A percentile compares a stretch with the other conserved stretches of the same genome.
These are phyloP conservation scores for Penicillium sp. DNA, from an alignment of 2,329 filamentous ascomycete species.

Conservation along the genomic window DNA sequence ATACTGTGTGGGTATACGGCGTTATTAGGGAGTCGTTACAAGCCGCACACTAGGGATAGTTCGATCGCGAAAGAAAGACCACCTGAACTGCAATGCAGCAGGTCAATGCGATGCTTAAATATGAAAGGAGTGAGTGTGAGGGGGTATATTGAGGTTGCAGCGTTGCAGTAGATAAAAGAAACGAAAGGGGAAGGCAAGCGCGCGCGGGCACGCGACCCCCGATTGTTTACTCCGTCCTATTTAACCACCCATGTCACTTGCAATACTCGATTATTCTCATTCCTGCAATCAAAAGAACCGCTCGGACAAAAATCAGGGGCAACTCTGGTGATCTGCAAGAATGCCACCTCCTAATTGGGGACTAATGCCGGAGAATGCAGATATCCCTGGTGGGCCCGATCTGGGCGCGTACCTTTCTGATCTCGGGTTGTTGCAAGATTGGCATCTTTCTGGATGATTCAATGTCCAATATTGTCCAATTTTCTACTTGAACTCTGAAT, in stretches of 20 bases:
- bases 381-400: neutral
- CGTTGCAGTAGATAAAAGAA: slow-evolving; percentile 8
- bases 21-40: slow-evolving; percentile 1
- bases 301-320: slow-evolving; percentile 4
- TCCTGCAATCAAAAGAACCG: neutral
- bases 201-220: slow-evolving; percentile 3
- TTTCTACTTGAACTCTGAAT: neutral
- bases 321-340: slow-evolving; percentile 13
- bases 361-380: slow-evolving; percentile 10
- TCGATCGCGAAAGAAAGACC: slow-evolving; percentile 19
- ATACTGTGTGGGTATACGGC: slow-evolving; percentile 10
- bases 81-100: slow-evolving; percentile 11
- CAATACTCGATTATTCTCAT: neutral
- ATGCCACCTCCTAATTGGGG: slow-evolving; percentile 6
- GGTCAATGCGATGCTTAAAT: slow-evolving; percentile 23
- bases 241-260: neutral
- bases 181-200: slow-evolving; percentile 7
- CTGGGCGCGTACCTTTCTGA: neutral
- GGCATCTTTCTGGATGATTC: neutral
- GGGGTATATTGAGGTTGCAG: slow-evolving; percentile 7
- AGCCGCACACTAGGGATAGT: neutral
- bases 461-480: neutral
- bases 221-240: slow-evolving; percentile 1
- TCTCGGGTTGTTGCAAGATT: neutral
- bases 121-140: slow-evolving; percentile 7